Evolutionary conservation across 306 rosid species (phyloP).

Genomic region (Cicer cuneatum): DNA sequence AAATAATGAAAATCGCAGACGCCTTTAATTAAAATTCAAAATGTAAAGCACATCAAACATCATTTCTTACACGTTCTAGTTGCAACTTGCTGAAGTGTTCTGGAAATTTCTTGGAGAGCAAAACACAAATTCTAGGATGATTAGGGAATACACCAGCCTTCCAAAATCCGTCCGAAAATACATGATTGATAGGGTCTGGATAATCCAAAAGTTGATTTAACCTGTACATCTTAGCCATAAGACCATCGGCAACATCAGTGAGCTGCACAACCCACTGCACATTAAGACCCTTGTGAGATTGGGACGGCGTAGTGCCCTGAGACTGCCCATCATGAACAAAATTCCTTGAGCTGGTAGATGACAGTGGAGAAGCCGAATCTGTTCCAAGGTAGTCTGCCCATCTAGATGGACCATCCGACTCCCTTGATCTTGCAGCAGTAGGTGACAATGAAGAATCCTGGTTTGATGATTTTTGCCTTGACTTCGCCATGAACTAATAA

Average conservation of each 20-base stretch:
- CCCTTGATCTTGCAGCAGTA: slow-evolving; percentile 73
- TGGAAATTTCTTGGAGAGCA: slow-evolving; percentile 96
- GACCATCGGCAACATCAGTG: slow-evolving; percentile 92
- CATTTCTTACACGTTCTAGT: slow-evolving; percentile 90
- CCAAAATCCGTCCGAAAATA: slow-evolving; percentile 90
- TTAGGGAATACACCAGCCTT: slow-evolving; percentile 90
- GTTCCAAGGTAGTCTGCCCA: slow-evolving; percentile 93
- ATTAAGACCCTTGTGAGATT: slow-evolving; percentile 76
- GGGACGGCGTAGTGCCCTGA: slow-evolving; percentile 66
- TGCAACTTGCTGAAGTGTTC: slow-evolving; percentile 94
- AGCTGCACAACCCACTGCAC: slow-evolving; percentile 94
- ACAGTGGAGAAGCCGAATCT: slow-evolving; percentile 67
- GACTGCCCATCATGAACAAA: slow-evolving; percentile 66
- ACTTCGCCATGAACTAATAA: slow-evolving; percentile 67
- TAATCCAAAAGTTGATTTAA: slow-evolving; percentile 93
- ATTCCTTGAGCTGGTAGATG: slow-evolving; percentile 69
- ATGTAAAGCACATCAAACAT: slow-evolving; percentile 41
- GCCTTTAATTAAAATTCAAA: slow-evolving; percentile 39
- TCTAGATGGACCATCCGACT: slow-evolving; percentile 85
- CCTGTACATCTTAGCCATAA: slow-evolving; percentile 98
- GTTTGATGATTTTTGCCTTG: slow-evolving; percentile 62
- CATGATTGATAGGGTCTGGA: slow-evolving; percentile 85
- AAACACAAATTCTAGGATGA: slow-evolving; percentile 75
- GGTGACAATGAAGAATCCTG: slow-evolving; percentile 89
- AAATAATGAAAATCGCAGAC: slow-evolving; percentile 39